These are phyloP conservation scores for Diphasiastrum complanatum DNA, from an alignment of 83 land plant genomes.

Conservation along the genomic window DNA sequence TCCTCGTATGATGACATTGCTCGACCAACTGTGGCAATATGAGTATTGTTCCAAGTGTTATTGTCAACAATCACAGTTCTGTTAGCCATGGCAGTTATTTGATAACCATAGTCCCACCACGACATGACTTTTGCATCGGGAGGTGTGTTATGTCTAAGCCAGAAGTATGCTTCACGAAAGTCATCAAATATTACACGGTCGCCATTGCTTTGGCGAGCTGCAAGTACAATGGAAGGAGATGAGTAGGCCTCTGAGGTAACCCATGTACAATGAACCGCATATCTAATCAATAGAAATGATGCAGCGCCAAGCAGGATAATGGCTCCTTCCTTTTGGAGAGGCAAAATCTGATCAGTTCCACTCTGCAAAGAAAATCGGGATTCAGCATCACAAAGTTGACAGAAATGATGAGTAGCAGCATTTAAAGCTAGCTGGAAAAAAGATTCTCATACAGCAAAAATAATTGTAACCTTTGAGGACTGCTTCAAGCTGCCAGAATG, in stretches of 20 bases:
- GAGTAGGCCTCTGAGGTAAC: conserved; percentile 99
- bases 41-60: conserved; percentile 99
- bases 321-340: conserved; percentile 82
- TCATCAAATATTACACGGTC: conserved; percentile 98
- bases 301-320: conserved; percentile 63
- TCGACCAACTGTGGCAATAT: conserved; percentile 98
- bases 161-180: conserved; percentile 95
- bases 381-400: no score
- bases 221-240: conserved; percentile 95
- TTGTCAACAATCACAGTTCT: conserved; percentile 98
- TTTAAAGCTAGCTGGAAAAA: no score
- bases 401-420: no score
- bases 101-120: conserved; percentile 99
- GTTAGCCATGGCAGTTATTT: conserved; percentile 98
- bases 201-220: conserved; percentile 95
- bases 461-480: no score
- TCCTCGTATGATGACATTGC: conserved; percentile 99
- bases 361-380: conserved; percentile 45
- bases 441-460: no score
- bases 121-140: conserved; percentile 97
- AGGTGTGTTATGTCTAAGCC: conserved; percentile 97
- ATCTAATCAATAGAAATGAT: conserved; percentile 66
- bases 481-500: conserved; percentile 46
- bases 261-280: conserved; percentile 95
- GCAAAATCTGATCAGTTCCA: conserved; percentile 60